Evolutionary conservation across 75 land plant genomes (phyloP), one percentile per base, ranked within the genome.

Genomic region (Picea sitchensis): DNA sequence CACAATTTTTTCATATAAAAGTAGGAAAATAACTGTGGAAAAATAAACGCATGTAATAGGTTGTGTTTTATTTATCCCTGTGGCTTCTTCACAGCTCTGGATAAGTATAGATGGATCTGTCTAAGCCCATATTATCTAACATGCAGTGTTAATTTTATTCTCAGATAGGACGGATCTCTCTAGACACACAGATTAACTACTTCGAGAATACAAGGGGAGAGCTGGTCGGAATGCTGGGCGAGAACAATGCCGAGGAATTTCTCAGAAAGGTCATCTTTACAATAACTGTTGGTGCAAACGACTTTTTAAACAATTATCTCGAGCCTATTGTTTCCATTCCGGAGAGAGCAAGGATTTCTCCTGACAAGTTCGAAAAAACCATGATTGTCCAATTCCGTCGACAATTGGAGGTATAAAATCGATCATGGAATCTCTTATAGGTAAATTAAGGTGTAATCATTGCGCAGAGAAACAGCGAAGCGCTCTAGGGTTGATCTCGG

Each of bases 221-320:
- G 81, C 58, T 95, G 21, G 84, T 86, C 68, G 21, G 67, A 6
- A n/a, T 97, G 54, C 64, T 97, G 60, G 99, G 99, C 34, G 38
- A 84, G 47, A 59, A 80, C 17, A 80, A 92, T 36, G 94, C 94
- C 0, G 86, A 78, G 69, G 81, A 86, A 5, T 83, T 79, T 58
- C 64, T 97, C 30, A 78, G 58, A 73, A 82, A 77, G 78, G 78
- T 94, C 21, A 86, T 97, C 58, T 95, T 88, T 85, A 91, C 98
- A 9, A 65, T 97, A 65, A 91, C 92, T 14, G 73, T 91, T 9
- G 99, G 99, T 57, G 71, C 99, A 32, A 97, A 97, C 78, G 99
- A 97, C 68, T 93, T 89, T 81, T 91, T 97, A 61, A 95, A 95
- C 85, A 97, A 97, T 75, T 97, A 95, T 77, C 85, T 91, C 13